Evolutionary conservation across 495 filamentous ascomycete species (phyloP), one percentile per base, ranked within the genome.

Genomic region (Podospora anserina): DNA sequence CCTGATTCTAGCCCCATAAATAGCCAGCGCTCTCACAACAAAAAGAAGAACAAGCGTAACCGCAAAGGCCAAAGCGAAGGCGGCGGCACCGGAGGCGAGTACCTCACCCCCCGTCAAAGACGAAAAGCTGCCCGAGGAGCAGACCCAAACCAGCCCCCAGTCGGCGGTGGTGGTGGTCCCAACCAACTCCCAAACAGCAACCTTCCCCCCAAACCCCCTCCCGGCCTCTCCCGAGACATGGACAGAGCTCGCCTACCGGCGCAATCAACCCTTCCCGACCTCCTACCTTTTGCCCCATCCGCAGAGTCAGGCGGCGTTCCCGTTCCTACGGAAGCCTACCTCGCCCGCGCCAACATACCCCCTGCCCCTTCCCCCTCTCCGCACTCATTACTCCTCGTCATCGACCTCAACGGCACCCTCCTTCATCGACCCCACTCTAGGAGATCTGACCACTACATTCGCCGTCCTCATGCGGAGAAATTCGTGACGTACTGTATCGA

Each of bases 381-480:
- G 6, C 78, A 78, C 2, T 79, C 81, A 11, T 79, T 96, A 0
- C 87, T 99, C 2, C 78, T 99, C 20, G 86, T 98, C 30, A 87
- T 98, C 66, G 95, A 99, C 76, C 84, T 99, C 0, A 99, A 98
- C 79, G 95, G 96, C 66, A 97, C 96, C 0, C 82, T 23, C 23
- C 23, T 23, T 23, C 23, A 23, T 23, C 23, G 23, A 1, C 23
- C 23, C 23, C 23, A 23, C 34, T 79, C 81, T 11, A 70, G 78
- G 2, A 23, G 63, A 0, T 84, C 89, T 0, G 81, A 78, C 0
- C 72, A 72, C n/a, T 90, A 91, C 75, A 73, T 82, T 3, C 76
- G 81, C 59, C 88, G 95, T 4, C 89, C 90, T 0, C 81, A 82
- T 34, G 83, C 94, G 0, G 61, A 78, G 0, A 30, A 77, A 0